Evolutionary conservation across 2,329 filamentous ascomycete genomes (phyloP).

Genomic region (Verticillium dahliae): DNA sequence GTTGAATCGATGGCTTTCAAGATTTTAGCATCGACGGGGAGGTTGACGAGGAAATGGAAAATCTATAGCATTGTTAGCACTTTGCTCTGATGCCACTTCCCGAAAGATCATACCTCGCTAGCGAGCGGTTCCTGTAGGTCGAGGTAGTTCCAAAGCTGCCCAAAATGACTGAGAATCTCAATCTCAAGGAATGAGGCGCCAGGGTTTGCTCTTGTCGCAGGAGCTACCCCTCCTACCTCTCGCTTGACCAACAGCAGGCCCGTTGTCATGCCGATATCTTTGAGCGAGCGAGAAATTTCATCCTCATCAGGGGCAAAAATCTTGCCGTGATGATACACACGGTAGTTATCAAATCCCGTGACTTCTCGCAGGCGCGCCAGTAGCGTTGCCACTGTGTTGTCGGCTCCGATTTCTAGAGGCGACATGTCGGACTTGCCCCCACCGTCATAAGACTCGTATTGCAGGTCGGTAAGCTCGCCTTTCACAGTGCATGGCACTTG

Average conservation of each 20-base stretch:
- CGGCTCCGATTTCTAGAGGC: slow-evolving; percentile 57
- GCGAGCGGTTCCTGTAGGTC: slow-evolving; percentile 65
- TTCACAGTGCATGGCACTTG: slow-evolving; percentile 44
- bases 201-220: slow-evolving; percentile 36
- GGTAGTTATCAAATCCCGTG: slow-evolving; percentile 72
- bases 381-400: slow-evolving; percentile 65
- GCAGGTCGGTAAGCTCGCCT: slow-evolving; percentile 60
- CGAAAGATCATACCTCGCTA: slow-evolving; percentile 45
- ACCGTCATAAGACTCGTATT: slow-evolving; percentile 68
- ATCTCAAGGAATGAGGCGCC: slow-evolving; percentile 61
- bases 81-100: neutral
- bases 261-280: slow-evolving; percentile 59
- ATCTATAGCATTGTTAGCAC: slow-evolving; percentile 39
- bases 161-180: slow-evolving; percentile 75
- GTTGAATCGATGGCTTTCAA: slow-evolving; percentile 51
- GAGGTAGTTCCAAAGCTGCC: slow-evolving; percentile 76
- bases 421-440: slow-evolving; percentile 52
- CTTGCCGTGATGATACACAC: slow-evolving; percentile 63
- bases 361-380: slow-evolving; percentile 58
- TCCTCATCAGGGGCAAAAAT: slow-evolving; percentile 55
- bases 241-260: slow-evolving; percentile 62
- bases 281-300: slow-evolving; percentile 55
- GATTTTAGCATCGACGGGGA: slow-evolving; percentile 62
- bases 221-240: slow-evolving; percentile 38
- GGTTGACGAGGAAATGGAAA: slow-evolving; percentile 61